Evolutionary conservation across 208 protist species (phyloP).

Genomic region (Tritrichomonas musculus): DNA sequence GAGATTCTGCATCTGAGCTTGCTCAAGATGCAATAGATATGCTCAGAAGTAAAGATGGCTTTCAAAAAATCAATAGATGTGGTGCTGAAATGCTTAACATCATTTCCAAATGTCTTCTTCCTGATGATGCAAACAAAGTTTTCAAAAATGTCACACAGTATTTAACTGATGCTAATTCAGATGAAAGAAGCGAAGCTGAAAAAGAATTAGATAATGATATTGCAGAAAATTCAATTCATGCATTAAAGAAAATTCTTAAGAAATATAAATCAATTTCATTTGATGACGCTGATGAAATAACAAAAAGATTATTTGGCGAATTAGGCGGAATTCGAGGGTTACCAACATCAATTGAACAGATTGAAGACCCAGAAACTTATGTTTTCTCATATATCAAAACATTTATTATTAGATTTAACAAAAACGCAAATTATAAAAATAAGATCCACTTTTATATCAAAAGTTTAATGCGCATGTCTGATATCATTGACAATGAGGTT

Average conservation of each 20-base stretch:
- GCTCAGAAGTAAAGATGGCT: not conserved
- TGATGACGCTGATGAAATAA: not conserved
- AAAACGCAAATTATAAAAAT: too few relatives aligned
- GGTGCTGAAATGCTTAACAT: not conserved
- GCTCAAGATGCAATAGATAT: not conserved
- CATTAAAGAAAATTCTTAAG: not conserved
- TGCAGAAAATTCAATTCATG: not conserved
- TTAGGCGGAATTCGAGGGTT: not conserved
- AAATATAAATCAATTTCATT: not conserved
- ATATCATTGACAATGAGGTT: not conserved
- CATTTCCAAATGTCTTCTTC: not conserved
- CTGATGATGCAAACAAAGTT: not conserved
- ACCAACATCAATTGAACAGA: not conserved
- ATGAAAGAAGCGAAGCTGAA: not conserved
- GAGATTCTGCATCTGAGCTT: not conserved
- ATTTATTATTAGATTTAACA: not conserved
- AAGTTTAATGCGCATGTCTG: not conserved
- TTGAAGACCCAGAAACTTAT: not conserved
- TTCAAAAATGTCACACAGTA: not conserved
- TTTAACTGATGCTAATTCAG: too few relatives aligned
- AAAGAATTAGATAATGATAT: not conserved
- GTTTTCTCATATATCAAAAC: not conserved
- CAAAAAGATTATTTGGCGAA: not conserved
- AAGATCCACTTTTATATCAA: not conserved
- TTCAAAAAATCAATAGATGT: not conserved